Percentiles rank a stretch among this genome's conserved stretches.
Conservation (phyloP, 2,329 filamentous ascomycete genomes). For the Aspergillus caelatus region DNA sequence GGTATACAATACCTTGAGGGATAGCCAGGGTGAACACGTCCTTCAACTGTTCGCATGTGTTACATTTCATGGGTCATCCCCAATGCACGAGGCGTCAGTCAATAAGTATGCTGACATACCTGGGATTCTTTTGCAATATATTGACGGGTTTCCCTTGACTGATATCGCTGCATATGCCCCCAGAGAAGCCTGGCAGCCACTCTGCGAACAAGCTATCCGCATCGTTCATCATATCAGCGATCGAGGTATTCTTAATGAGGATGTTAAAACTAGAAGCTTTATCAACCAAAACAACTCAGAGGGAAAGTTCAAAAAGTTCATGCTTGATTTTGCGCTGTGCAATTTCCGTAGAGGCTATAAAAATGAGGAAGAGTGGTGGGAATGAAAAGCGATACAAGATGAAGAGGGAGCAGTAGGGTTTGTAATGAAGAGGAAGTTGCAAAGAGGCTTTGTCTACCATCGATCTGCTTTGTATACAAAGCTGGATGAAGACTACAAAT, state of each 20-base stretch:
- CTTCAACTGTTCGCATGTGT: constrained; percentile 16
- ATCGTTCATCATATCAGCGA: background rate
- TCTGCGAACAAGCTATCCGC: background rate
- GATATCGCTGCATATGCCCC: constrained; percentile 16
- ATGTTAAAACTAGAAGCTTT: constrained; percentile 25
- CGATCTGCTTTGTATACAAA: constrained; percentile 10
- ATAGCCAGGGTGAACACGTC: constrained; percentile 22
- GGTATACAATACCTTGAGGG: constrained; percentile 17
- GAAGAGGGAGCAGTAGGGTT: constrained; percentile 19
- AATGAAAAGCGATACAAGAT: constrained; percentile 21
- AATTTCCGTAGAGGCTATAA: constrained; percentile 15
- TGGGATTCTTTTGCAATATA: constrained; percentile 23
- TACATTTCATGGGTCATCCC: background rate
- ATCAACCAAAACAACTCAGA: too few species aligned
- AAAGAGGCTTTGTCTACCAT: constrained; percentile 21
- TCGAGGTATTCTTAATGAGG: constrained; percentile 20
- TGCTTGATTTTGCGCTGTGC: constrained; percentile 22
- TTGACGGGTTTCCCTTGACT: constrained; percentile 19
- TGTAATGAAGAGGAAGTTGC: too few species aligned
- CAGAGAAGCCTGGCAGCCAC: background rate
- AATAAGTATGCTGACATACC: constrained; percentile 13
- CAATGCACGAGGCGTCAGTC: background rate
- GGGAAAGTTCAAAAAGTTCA: constrained; percentile 12
- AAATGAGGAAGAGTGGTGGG: constrained; percentile 17
- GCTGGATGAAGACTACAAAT: constrained; percentile 14